Base-by-base conservation (phyloP, 331 rosid genomes). In the Telfairia occidentalis region DNA sequence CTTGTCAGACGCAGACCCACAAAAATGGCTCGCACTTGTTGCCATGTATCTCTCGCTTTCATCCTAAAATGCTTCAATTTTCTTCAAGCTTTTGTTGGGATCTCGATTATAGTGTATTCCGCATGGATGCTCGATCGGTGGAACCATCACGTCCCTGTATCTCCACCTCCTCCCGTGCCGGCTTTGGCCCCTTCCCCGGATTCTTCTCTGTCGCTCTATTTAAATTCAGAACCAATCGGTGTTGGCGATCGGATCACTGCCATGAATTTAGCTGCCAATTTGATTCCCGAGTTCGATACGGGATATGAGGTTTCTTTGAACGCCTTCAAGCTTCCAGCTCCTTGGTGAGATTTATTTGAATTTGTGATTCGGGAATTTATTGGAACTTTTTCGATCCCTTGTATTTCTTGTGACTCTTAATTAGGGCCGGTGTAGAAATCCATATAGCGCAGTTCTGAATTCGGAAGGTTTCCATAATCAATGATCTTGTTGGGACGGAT, bases 91-190 rank as follows among this genome's bases (percentile, higher is more conserved):
- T 95, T 95, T 81, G 78, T 88, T 48, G 96, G 97, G 28, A 73
- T 90, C 28, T 89, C 96, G 32, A 87, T 95, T 78, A 24, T 95
- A 2, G 76, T 95, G 71, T 92, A 92, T 81, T 92, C 97, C 9
- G 19, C 80, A 77, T 95, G 97, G 97, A 90, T 95, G 90, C 82
- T 91, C 71, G 83, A 91, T 74, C 96, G 88, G 57, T 92, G 96
- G 96, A 79, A 80, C 34, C 82, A 87, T 38, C 90, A 38, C 73
- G 28, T 78, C 7, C 98, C 97, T 23, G 38, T 82, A 0, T 65
- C 81, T 26, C 90, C 95, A 5, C 78, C 81, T 5, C 52, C 78
- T 0, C 78, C 73, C 1, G 15, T 71, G 0, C 82, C 77, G n/a
- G 80, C 79, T 21, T 38, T 69, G 8, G 82, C 90, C 76, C 79